Base-by-base conservation (phyloP, 768 basidiomycete genomes). In the Lactarius tabidus region DNA sequence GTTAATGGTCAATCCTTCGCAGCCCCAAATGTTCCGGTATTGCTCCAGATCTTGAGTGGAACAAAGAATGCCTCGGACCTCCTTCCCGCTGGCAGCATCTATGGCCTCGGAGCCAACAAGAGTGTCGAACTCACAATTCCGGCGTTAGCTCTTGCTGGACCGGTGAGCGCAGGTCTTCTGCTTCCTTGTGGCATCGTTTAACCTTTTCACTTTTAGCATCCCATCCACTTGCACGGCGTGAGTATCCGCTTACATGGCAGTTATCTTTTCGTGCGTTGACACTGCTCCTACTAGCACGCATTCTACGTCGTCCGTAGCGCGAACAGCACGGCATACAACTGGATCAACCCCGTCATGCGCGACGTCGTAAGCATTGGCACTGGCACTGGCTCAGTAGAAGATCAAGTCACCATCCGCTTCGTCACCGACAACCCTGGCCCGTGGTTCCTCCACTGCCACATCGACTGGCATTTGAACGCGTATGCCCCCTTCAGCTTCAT, bases 41-140 rank as follows among this genome's bases (percentile, higher is more conserved):
- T 87, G 20, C 78, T 86, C 17, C 86, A 87, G 68, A 82, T 87
- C 33, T 71, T 87, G 48, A 85, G 81, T 54, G 86, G 86, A 0
- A 79, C 81, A 6, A 74, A 74, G 39, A 75, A 77, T 29, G 78
- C 85, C 0, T 70, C 76, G 43, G 77, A 82, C 3, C 75, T 88
- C 29, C 74, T 86, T 33, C 86, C 85, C 0, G 29, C 63, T 0
- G 84, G 83, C 3, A 77, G 76, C 14, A 75, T 86, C 14, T 82
- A 81, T 69, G 69, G 74, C 18, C 73, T 87, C 17, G 82, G 83
- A 0, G 74, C 72, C 5, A 79, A 83, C 67, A 80, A 69, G 66
- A 80, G 72, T 57, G 79, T 84, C n/a, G 82, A 84, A 67, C 71
- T 84, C 15, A 75, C 75, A 12, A 78, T 84, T n/a, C 78, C 81